Conservation (phyloP, 495 filamentous ascomycete genomes). For the Penicillium canariense region DNA sequence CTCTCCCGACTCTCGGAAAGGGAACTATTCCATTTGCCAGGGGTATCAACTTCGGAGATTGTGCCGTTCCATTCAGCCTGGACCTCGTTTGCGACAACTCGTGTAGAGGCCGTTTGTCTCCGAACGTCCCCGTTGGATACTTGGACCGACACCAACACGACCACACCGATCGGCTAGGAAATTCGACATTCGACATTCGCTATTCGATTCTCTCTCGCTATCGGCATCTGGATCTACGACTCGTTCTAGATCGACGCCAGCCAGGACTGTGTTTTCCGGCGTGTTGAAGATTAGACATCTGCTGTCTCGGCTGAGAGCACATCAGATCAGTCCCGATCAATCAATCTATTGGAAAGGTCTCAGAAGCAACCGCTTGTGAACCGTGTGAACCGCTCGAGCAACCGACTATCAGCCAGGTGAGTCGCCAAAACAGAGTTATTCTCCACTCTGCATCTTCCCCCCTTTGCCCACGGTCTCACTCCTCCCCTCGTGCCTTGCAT, state of each 20-base stretch:
- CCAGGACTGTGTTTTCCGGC: neutral
- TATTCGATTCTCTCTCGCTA: neutral
- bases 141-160: neutral
- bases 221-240: neutral
- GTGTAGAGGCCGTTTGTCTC: conserved; percentile 3
- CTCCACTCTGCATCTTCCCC: conserved; percentile 8
- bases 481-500: conserved; percentile 46
- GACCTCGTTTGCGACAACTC: conserved; percentile 5
- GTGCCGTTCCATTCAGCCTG: neutral
- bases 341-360: conserved; percentile 22
- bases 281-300: conserved; percentile 2
- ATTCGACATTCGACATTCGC: neutral
- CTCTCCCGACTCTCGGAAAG: neutral
- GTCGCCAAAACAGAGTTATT: conserved; percentile 9
- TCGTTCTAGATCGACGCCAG: conserved; percentile 7
- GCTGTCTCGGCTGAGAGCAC: conserved; percentile 41
- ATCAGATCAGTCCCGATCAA: conserved; percentile 3
- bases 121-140: neutral
- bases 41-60: conserved; percentile 5
- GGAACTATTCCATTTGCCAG: neutral
- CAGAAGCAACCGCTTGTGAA: conserved; percentile 5
- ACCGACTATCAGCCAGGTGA: conserved; percentile 5
- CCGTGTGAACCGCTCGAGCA: neutral
- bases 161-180: neutral
- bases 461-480: conserved; percentile 34